These are phyloP conservation scores for Chrysochromulina tobinii DNA, from an alignment of 78 protist genomes.

Conservation along the genomic window DNA sequence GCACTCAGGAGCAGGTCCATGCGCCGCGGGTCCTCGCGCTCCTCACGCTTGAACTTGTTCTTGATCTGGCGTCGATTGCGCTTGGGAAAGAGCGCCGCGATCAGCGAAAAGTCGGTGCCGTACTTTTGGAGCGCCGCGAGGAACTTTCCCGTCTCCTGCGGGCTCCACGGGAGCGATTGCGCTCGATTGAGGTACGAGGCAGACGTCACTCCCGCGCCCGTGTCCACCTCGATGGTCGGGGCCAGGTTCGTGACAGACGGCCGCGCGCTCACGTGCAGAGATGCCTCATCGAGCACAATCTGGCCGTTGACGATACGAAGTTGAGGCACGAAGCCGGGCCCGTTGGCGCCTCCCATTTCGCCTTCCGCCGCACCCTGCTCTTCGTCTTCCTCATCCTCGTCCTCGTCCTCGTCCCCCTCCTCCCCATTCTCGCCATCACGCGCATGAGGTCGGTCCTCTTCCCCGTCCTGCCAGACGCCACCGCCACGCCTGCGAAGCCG, in stretches of 20 bases:
- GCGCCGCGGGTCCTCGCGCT: not conserved
- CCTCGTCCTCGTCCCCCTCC: not conserved
- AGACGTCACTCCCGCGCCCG: not conserved
- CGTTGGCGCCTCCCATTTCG: not conserved
- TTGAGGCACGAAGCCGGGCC: constrained; percentile 10
- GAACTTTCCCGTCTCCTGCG: not conserved
- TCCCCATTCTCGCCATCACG: too few relatives aligned
- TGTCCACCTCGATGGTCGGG: not conserved
- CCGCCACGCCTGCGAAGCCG: too few relatives aligned
- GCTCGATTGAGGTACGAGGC: not conserved
- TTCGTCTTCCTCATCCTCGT: not conserved
- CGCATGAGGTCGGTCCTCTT: too few relatives aligned
- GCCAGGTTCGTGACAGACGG: not conserved
- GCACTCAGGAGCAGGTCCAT: not conserved
- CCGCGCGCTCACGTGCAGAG: not conserved
- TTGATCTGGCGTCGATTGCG: not conserved
- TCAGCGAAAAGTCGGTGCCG: constrained; percentile 35
- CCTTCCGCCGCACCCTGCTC: not conserved
- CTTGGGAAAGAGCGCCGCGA: not conserved
- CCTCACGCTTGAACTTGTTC: constrained; percentile 30
- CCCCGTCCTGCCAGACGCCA: too few relatives aligned
- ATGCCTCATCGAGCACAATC: not conserved
- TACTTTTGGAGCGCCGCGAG: not conserved
- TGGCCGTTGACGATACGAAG: not conserved
- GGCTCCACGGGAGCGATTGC: not conserved